These are phyloP conservation scores for Talaromyces rugulosus DNA, from an alignment of 2,329 filamentous ascomycete species.

Conservation along the genomic window DNA sequence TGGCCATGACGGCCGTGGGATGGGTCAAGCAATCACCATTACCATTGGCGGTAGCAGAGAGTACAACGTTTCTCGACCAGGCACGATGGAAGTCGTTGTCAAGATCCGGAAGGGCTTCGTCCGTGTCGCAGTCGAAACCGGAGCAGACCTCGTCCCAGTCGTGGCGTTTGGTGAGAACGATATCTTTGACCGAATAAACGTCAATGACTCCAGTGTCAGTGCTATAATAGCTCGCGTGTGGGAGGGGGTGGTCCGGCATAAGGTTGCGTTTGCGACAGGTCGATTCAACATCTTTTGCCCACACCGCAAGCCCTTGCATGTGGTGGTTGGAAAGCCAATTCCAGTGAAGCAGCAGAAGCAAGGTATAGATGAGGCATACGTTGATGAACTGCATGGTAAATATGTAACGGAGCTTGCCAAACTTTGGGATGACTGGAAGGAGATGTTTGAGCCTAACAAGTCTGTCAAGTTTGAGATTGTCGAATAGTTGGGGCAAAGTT, in stretches of 20 bases:
- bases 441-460: slow-evolving; percentile 22
- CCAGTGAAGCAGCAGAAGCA: slow-evolving; percentile 52
- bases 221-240: slow-evolving; percentile 52
- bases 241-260: slow-evolving; percentile 67
- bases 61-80: slow-evolving; percentile 73
- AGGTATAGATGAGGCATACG: slow-evolving; percentile 62
- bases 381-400: slow-evolving; percentile 67
- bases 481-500: slow-evolving; percentile 1
- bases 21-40: slow-evolving; percentile 83
- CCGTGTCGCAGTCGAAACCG: slow-evolving; percentile 76
- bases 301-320: slow-evolving; percentile 73
- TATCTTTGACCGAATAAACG: slow-evolving; percentile 74
- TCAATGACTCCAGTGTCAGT: slow-evolving; percentile 62
- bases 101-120: slow-evolving; percentile 79
- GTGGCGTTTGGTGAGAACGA: slow-evolving; percentile 85
- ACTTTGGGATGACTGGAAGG: slow-evolving; percentile 28
- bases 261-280: slow-evolving; percentile 78
- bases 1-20: slow-evolving; percentile 66
- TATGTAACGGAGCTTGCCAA: slow-evolving; percentile 56
- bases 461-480: slow-evolving; percentile 25
- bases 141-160: slow-evolving; percentile 79
- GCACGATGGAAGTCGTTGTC: slow-evolving; percentile 68
- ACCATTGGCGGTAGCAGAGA: slow-evolving; percentile 83
- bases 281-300: slow-evolving; percentile 76
- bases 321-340: slow-evolving; percentile 76